Evolutionary conservation across 1,284 basidiomycete genomes (phyloP).

Genomic region (Stygiomarasmius scandens): DNA sequence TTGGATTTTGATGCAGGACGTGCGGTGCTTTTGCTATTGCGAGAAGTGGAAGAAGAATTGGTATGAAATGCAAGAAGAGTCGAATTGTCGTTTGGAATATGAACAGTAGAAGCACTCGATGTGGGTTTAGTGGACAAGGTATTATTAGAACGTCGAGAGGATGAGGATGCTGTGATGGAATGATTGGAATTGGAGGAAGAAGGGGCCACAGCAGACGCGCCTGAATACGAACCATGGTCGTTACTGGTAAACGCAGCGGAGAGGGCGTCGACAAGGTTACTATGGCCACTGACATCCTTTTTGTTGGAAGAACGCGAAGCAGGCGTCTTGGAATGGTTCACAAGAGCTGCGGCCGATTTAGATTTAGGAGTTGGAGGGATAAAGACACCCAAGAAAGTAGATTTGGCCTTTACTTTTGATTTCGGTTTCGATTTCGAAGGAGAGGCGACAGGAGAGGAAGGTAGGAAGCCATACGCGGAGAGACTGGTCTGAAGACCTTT

Average conservation of each 20-base stretch:
- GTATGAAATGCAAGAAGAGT: no score
- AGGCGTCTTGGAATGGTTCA: no score
- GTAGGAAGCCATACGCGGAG: background rate
- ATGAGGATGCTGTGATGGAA: background rate
- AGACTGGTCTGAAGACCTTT: background rate
- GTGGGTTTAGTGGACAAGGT: background rate
- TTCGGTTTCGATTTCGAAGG: background rate
- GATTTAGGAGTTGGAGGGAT: background rate
- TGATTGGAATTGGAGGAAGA: background rate
- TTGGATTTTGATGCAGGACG: no score
- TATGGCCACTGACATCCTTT: background rate
- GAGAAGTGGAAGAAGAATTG: no score
- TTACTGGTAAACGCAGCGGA: background rate
- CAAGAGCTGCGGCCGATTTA: no score
- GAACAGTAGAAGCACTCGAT: background rate
- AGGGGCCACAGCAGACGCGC: no score
- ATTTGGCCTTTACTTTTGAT: background rate
- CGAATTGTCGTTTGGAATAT: no score
- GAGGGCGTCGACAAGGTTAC: background rate
- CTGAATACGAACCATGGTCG: background rate
- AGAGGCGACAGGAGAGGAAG: background rate
- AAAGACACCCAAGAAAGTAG: background rate
- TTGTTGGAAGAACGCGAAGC: background rate
- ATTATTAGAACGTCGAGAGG: background rate
- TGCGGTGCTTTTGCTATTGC: no score